Base-by-base conservation (phyloP, 305 asterid species). In the Fraxinus albicans region DNA sequence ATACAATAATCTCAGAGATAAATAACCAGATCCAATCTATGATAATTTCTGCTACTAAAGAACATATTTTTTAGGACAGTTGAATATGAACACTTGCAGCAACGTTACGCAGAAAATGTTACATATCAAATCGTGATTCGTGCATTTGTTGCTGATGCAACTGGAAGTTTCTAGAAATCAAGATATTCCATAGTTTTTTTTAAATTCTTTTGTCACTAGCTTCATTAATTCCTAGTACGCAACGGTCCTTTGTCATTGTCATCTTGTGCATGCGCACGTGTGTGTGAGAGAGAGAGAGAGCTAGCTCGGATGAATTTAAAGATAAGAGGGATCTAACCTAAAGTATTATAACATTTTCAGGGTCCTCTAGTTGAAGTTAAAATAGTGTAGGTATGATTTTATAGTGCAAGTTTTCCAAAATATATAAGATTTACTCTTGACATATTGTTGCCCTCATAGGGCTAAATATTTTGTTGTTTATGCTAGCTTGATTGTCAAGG, bases 381-480 rank as follows among this genome's bases (percentile, higher is more conserved):
- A 60, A 8, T 60, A 27, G 35, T 53, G 25, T 44, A 53, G 33
- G 63, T 29, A 38, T 76, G 79, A 38, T 69, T 44, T 53, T 75
- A 67, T 44, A 33, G 15, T 80, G 70, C 1, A 31, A 65, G 25
- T 4, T 75, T 79, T 67, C 55, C 40, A 13, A 29, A 58, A 69
- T 79, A 58, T 75, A 6, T 76, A 38, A 79, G 33, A 27, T 76
- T 25, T 38, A 55, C 38, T 40, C 63, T 33, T 29, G 9, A 40
- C 19, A 25, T 34, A 23, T 50, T 50, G 69, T 50, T 34, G 9
- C 42, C 44, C 33, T 29, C 19, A 23, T 65, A 21, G 17, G 83
- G 72, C 83, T 78, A 60, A 42, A 81, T 70, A 42, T n/a, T 82
- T 19, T 77, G 77, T 33, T 65, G 7, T 36, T 42, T 74, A 69